phyloP scores from a whole-genome alignment of 371 early-diverging fungal species.

The Apophysomyces sp. region DNA sequence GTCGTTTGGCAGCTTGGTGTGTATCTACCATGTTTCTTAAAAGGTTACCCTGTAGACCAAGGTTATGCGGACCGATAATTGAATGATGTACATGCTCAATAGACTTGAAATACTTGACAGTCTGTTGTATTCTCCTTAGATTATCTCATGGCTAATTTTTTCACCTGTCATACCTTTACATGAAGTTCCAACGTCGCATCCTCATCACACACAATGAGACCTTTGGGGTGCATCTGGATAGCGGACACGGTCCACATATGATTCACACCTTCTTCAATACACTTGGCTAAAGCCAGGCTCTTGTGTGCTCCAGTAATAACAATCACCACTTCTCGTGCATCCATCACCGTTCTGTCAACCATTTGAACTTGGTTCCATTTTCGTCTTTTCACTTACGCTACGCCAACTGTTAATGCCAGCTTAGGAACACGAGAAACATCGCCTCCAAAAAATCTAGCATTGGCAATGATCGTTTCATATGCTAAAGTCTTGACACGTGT shows the following conservation, averaged over 20 bases:
- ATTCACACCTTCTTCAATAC: constrained; percentile 79
- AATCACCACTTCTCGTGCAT: constrained; percentile 73
- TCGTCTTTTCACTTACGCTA: constrained; percentile 34
- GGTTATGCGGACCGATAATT: constrained; percentile 71
- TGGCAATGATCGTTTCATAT: constrained; percentile 73
- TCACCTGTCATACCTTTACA: constrained; percentile 54
- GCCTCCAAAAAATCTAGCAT: constrained; percentile 71
- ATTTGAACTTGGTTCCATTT: background rate
- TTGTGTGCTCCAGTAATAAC: constrained; percentile 83
- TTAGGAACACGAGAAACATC: constrained; percentile 71
- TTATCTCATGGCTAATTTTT: too few relatives aligned
- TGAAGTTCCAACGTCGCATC: constrained; percentile 82
- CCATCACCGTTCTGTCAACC: constrained; percentile 65
- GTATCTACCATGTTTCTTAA: constrained; percentile 45
- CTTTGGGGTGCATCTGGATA: constrained; percentile 79
- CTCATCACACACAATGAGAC: constrained; percentile 83
- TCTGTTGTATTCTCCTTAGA: constrained; percentile 32
- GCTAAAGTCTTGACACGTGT: constrained; percentile 73
- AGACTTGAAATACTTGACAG: constrained; percentile 83
- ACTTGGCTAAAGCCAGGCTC: constrained; percentile 70
- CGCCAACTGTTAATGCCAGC: constrained; percentile 70
- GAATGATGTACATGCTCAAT: constrained; percentile 83
- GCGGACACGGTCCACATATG: constrained; percentile 89
- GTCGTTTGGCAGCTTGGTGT: constrained; percentile 38
- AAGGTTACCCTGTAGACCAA: constrained; percentile 66